Base-by-base conservation (phyloP, 139 green algal species). In the Tetradesmus obliquus region DNA sequence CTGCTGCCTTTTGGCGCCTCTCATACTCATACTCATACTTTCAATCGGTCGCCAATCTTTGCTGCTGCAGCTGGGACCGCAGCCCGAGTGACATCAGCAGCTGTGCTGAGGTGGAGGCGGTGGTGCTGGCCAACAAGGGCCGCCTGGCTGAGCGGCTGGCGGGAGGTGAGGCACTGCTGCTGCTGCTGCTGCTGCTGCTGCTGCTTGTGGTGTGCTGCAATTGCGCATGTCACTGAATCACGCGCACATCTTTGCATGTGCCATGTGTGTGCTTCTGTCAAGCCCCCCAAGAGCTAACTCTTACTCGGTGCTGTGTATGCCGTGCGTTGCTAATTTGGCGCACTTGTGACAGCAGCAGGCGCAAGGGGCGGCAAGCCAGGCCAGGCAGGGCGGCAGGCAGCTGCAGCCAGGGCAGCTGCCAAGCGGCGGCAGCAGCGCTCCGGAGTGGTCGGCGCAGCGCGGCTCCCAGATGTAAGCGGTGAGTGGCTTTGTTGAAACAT, bases 111-210 rank as follows among this genome's bases (percentile, higher is more conserved):
- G 51, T 90, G 17, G 69, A 83, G 53, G 17, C 19, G 5, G 22
- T 84, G 55, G 86, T 90, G 55, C 19, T 62, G 9, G 86, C 84
- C 20, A 90, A 90, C 71, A 90, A 90, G 71, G 86, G 86, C 1
- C 76, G 76, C 5, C 76, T 90, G 66, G 32, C 79, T 55, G 79
- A 13, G 6, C n/a, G 10, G 10, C 1, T 60, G 45, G 79, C 79
- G 58, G 79, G 79, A 55, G 79, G 79, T 55, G 79, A 51, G 79
- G 13, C 5, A 79, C 13, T 79, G 71, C 13, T 79, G 71, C 71
- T 79, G 15, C 71, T 79, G 71, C 13, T 22, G 13, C 13, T 22
- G 71, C 13, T 45, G 32, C 32, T 45, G 32, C 32, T 15, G 62
- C 62, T 72, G 62, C 62, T 72, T 12, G 10, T 72, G 62, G 12